Evolutionary conservation across 345 rosid species (phyloP), one percentile per base, ranked within the genome.

Genomic region (Eucalyptus curtisii): DNA sequence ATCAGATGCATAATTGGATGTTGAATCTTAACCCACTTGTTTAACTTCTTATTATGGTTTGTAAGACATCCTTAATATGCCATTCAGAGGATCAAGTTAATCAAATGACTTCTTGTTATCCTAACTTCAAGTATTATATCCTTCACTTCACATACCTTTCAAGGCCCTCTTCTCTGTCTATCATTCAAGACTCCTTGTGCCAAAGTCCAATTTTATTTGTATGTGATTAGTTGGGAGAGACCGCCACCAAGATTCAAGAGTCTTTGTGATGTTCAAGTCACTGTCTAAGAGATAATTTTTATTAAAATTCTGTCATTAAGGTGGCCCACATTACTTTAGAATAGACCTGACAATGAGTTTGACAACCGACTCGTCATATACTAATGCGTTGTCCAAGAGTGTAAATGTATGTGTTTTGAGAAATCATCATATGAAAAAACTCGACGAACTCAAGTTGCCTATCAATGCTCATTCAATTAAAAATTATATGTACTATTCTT

Each of bases 351-450:
- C 2, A 17, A 66, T 4, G 2, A 15, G 40, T 66, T 66, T 66
- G 5, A 15, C 5, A 13, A 25, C 17, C 1, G 0, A 31, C 40
- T 66, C 42, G 0, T 3, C 79, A 33, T 66, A 15, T 13, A 30
- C 33, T n/a, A 52, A 52, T 52, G 76, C 0, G 33, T 14, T 14
- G 37, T n/a, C 40, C 3, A n/a, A 66, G 2, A 8, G 80, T 31
- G 2, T 15, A 31, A 66, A 15, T 30, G 80, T 33, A 33, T 33
- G 4, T 8, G 44, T 11, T 33, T 33, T 17, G 80, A 33, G 80
- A 33, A 68, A 68, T n/a, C 80, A 17, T 33, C 1, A 17, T 68
- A 68, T 9, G 44, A 68, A 68, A 68, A 16, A 33, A 5, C 13
- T 68, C 13, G 7, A 68, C 44, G 0, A 33, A 10, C 80, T 37